Evolutionary conservation across 2,329 filamentous ascomycete species (phyloP), one percentile per base, ranked within the genome.

Genomic region (Phaeophleospora eucalypticola): DNA sequence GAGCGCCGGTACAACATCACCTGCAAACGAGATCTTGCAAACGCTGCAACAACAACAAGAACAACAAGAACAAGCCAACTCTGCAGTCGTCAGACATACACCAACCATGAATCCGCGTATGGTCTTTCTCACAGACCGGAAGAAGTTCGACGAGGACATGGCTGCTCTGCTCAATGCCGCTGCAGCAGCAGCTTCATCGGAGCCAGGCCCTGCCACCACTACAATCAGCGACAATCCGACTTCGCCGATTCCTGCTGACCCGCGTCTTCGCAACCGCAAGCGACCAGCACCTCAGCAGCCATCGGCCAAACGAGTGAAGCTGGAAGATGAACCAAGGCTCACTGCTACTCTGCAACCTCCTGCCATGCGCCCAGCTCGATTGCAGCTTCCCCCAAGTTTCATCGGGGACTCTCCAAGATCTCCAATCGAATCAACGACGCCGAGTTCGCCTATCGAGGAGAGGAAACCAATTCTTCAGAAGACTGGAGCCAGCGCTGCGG

Each of bases 71-170:
- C 37, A 18, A 20, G 7, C 15, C 37, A 24, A 21, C 15, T 14
- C n/a, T n/a, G n/a, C n/a, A n/a, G n/a, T 21, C 19, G 17, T 8
- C 34, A 6, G 15, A 21, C 19, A 39, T 20, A 18, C 33, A 18
- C 9, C 37, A 20, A 17, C 9, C 8, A 51, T 56, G 53, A 46
- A 56, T 20, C 43, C 48, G 20, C 18, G 27, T 18, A 18, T 43
- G 9, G 44, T 49, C n/a, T 49, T 49, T 20, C 7, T 34, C 20
- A 41, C 18, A 2, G 45, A 54, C 34, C 46, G 46, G 10, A 35
- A 18, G 2, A 35, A 49, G 17, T 54, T 54, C 32, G 32, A 50
- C 20, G 35, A 37, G 15, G 52, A 54, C 27, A 45, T 57, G 7
- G 43, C 21, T 3, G 24, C 29, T 18, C 45, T 57, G 15, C 52